These are phyloP conservation scores for Penicillium sp. DNA, from an alignment of 2,329 filamentous ascomycete genomes.

Conservation along the genomic window DNA sequence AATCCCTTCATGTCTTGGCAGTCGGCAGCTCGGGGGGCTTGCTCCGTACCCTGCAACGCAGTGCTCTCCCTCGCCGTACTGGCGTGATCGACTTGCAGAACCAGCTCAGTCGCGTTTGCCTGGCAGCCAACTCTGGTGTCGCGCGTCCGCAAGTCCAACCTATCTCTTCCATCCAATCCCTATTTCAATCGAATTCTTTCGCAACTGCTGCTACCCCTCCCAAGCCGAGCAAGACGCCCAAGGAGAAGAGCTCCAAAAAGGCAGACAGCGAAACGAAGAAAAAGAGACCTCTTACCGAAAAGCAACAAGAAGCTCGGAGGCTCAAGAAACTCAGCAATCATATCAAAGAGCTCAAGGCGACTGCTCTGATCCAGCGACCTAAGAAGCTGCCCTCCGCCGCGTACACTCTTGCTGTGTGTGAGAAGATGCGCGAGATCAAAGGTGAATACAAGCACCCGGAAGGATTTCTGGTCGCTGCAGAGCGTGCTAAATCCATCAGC, in stretches of 20 bases:
- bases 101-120: conserved; percentile 28
- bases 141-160: conserved; percentile 11
- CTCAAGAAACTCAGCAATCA: conserved; percentile 30
- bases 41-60: conserved; percentile 30
- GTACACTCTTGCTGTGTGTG: conserved; percentile 23
- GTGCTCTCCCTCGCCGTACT: conserved; percentile 24
- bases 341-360: conserved; percentile 35
- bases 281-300: conserved; percentile 31
- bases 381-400: conserved; percentile 31
- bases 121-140: conserved; percentile 18
- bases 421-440: conserved; percentile 17
- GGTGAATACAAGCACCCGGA: conserved; percentile 9
- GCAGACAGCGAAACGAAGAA: conserved; percentile 24
- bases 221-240: conserved; percentile 21
- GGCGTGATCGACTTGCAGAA: conserved; percentile 27
- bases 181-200: conserved; percentile 20
- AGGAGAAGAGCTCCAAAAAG: conserved; percentile 3
- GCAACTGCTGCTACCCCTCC: conserved; percentile 26
- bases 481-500: conserved; percentile 16
- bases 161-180: conserved; percentile 9
- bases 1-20: conserved; percentile 31
- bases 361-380: conserved; percentile 32
- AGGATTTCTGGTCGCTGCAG: conserved; percentile 18
- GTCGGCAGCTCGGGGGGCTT: conserved; percentile 31
- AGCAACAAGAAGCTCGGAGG: conserved; percentile 31